Evolutionary conservation across 441 rosid genomes (phyloP).

Genomic region (Pelargonium australe): DNA sequence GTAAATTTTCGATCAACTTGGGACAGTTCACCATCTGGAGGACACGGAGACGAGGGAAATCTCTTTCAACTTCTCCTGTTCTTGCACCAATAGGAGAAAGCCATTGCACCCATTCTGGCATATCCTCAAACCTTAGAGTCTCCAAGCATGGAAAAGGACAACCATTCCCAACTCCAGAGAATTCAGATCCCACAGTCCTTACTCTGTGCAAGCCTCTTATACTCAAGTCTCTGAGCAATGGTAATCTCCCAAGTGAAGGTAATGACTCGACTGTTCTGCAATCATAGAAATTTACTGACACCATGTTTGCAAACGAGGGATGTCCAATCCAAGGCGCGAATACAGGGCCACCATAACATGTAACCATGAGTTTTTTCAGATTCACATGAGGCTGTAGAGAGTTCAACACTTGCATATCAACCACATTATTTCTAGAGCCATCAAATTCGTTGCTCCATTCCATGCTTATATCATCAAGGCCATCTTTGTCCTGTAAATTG

Average conservation of each 20-base stretch:
- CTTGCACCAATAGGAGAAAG: not conserved
- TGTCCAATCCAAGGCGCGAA: slow-evolving; percentile 22
- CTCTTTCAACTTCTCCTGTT: not conserved
- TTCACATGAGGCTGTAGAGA: slow-evolving; percentile 11
- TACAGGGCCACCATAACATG: slow-evolving; percentile 10
- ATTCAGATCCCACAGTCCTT: slow-evolving; percentile 9
- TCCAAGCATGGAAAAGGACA: slow-evolving; percentile 16
- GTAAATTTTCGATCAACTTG: slow-evolving; percentile 3
- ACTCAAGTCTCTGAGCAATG: slow-evolving; percentile 14
- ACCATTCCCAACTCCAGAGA: slow-evolving; percentile 10
- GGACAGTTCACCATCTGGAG: slow-evolving; percentile 11
- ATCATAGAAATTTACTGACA: not conserved
- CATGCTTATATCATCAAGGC: slow-evolving; percentile 13
- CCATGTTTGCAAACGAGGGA: slow-evolving; percentile 16
- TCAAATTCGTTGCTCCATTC: not conserved
- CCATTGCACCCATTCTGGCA: slow-evolving; percentile 20
- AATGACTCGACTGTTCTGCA: slow-evolving; percentile 7
- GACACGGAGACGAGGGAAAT: slow-evolving; percentile 19
- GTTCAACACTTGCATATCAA: slow-evolving; percentile 13
- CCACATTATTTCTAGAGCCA: not conserved
- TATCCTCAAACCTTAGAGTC: slow-evolving; percentile 13
- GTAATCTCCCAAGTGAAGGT: slow-evolving; percentile 27
- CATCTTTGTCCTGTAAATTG: slow-evolving; percentile 12
- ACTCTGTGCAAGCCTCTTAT: slow-evolving; percentile 12
- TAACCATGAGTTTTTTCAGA: slow-evolving; percentile 14